Conservation (phyloP, 2,329 filamentous ascomycete species). For the Pestalotiopsis sp. region DNA sequence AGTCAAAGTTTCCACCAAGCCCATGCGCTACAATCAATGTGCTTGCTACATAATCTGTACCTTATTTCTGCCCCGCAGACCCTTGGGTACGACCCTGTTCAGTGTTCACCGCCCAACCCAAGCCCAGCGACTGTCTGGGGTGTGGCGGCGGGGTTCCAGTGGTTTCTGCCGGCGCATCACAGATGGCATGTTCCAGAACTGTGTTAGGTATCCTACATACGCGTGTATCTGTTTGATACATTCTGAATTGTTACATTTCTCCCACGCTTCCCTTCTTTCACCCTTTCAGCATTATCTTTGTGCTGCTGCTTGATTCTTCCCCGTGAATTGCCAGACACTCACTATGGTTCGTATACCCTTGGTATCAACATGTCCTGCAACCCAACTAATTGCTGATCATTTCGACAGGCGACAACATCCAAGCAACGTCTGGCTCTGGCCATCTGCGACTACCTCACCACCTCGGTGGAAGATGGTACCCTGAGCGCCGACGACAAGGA, state of each 20-base stretch:
- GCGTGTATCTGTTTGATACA: neutral
- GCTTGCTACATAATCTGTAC: too few relatives aligned
- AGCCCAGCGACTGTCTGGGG: too few relatives aligned
- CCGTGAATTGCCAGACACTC: neutral
- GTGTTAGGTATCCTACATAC: neutral
- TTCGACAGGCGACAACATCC: conserved; percentile 47
- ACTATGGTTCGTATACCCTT: neutral
- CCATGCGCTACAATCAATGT: too few relatives aligned
- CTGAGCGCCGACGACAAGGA: conserved; percentile 87
- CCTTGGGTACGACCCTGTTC: too few relatives aligned
- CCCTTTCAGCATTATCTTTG: neutral
- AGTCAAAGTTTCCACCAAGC: too few relatives aligned
- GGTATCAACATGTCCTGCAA: neutral
- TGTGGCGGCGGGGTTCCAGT: neutral
- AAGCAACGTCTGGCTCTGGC: conserved; percentile 92
- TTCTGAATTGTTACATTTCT: neutral
- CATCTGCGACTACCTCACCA: conserved; percentile 92
- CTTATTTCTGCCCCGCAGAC: too few relatives aligned
- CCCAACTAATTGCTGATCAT: neutral
- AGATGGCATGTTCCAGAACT: neutral
- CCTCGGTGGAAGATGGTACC: conserved; percentile 85
- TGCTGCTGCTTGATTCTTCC: neutral
- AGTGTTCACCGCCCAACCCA: too few relatives aligned
- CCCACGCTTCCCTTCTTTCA: neutral
- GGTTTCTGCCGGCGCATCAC: neutral